Base-by-base conservation (phyloP, 2,329 filamentous ascomycete species). In the Teratosphaeria nubilosa region DNA sequence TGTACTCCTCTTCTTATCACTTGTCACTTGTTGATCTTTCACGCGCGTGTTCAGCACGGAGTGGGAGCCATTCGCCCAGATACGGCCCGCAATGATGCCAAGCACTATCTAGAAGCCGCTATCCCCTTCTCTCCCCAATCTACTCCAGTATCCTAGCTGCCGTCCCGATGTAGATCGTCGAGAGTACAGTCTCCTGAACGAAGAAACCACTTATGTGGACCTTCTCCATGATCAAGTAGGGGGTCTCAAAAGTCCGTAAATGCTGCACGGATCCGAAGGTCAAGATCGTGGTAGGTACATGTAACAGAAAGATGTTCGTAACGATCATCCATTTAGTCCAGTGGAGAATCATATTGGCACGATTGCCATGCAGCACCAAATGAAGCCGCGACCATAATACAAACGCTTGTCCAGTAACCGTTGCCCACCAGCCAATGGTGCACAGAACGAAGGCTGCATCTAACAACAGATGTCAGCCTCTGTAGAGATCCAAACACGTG, bases 321-420 rank as follows among this genome's bases (percentile, higher is more conserved):
- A 84, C 75, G 59, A 87, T 86, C 78, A 86, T 83, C 56, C 67
- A 74, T 0, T 84, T 72, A 0, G 83, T 77, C 11, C 74, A 72
- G 4, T 74, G 76, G 0, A 86, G 72, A 2, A 78, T 68, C 1
- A 69, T 69, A 6, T 76, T 73, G 50, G 82, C 80, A 16, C 76
- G 77, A 30, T 62, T 58, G n/a, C 63, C 65, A 6, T 27, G 48
- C 20, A 51, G 48, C 3, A 51, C 48, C 2, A 51, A 16, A 6
- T 27, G 48, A 10, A 51, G 48, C 2, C 48, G 20, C 2, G 20
- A 24, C 48, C 48, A 51, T 9, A 51, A 11, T 9, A 51, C 48
- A 16, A 24, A 51, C 3, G 48, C 20, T 3, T 7, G 9, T 9
- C 48, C 48, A 2, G 48, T 51, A 11, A 51, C 25, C 7, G 25